Percentiles rank a stretch among this genome's conserved stretches.
Conservation (phyloP, 768 basidiomycete genomes). For the Dioszegia hungarica region DNA sequence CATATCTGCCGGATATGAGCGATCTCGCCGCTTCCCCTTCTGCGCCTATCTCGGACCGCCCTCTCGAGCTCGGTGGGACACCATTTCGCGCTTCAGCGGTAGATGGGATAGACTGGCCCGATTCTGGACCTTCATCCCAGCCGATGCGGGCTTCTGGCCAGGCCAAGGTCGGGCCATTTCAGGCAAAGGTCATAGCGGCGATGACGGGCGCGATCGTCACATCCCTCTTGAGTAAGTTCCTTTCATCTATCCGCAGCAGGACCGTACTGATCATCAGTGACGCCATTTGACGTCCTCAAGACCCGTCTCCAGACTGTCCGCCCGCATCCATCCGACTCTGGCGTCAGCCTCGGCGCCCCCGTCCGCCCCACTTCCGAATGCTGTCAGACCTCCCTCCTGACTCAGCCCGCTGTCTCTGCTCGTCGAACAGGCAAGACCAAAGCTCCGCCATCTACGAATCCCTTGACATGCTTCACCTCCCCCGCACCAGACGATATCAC, state of each 20-base stretch:
- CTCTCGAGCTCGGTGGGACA: constrained; percentile 4
- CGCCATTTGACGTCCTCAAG: constrained; percentile 97
- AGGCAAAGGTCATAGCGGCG: constrained; percentile 43
- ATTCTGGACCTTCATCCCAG: constrained; percentile 26
- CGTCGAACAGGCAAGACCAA: constrained; percentile 1
- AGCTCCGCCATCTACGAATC: constrained; percentile 29
- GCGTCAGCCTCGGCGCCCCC: neutral
- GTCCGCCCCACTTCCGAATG: constrained; percentile 29
- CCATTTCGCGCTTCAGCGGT: neutral
- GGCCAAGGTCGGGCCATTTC: constrained; percentile 25
- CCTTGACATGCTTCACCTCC: constrained; percentile 23
- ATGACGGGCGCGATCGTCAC: constrained; percentile 46
- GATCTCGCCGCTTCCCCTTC: neutral
- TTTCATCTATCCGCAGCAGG: neutral
- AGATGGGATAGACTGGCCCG: constrained; percentile 30
- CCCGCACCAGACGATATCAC: constrained; percentile 8
- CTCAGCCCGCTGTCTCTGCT: constrained; percentile 37
- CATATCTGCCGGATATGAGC: neutral
- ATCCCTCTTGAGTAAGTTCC: constrained; percentile 43
- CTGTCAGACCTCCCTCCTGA: constrained; percentile 44
- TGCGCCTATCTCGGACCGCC: neutral
- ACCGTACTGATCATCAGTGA: constrained; percentile 62
- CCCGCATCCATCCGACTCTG: constrained; percentile 18
- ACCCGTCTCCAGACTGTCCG: constrained; percentile 82
- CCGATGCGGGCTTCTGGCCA: constrained; percentile 1